Evolutionary conservation across 352 stramenopile genomes (phyloP), one percentile per base, ranked within the genome.

Genomic region (Sclerospora graminicola): DNA sequence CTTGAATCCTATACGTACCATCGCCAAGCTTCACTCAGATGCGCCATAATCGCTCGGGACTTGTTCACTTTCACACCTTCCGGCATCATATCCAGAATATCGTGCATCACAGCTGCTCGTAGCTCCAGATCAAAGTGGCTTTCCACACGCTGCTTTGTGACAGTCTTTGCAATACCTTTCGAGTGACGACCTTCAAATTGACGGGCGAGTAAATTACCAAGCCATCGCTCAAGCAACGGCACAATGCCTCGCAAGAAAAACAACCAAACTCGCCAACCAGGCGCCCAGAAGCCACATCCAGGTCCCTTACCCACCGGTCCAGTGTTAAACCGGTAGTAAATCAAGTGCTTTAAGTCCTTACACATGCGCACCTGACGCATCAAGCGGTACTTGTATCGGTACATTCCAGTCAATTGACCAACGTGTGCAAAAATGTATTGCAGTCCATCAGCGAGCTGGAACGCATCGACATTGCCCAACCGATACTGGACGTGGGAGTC

Each of bases 31-130:
- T 99, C 97, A 60, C 80, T 97, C 45, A 99, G 72, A 68, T 99
- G 97, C 52, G 97, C 94, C 45, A 99, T 64, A 55, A 99, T 98
- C 29, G 96, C 97, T 32, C 95, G 72, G 14, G 82, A 92, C 78
- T 99, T 99, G 72, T 99, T 99, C 38, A 97, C 95, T 63, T 98
- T 98, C 1, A 99, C 94, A 42, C 96, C 96, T 68, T 99, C 95
- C 0, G 97, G 97, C 97, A 99, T 99, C 96, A 99, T 99, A 62
- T 99, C 97, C 15, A 99, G 71, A 63, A 99, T 99, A 51, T 99
- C 96, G 71, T 99, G 97, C 94, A 99, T 99, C 36, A 99, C 96
- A 26, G 95, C 96, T 43, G 96, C 96, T 52, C 97, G 89, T 18
- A 99, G 75, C 64, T 99, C 96, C 46, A 99, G 64, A 70, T 99